Evolutionary conservation across 2,329 filamentous ascomycete genomes (phyloP).

Genomic region (Bipolaris sorokiniana): DNA sequence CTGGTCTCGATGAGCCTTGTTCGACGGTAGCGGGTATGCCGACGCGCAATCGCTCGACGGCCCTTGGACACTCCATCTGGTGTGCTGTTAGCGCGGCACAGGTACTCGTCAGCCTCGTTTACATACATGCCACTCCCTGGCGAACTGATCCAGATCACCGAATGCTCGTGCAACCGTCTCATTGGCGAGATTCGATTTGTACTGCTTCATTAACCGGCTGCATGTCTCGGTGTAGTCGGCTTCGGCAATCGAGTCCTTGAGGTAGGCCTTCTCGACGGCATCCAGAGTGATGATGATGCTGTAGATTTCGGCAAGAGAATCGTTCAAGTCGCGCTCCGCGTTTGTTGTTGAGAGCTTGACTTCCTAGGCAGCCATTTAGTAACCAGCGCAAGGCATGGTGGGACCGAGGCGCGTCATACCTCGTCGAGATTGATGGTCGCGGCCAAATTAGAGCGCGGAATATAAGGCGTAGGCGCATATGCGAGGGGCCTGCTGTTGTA

Average conservation of each 20-base stretch:
- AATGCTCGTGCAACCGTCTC: slow-evolving; percentile 91
- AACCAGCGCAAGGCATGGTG: not conserved
- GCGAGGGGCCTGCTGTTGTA: slow-evolving; percentile 66
- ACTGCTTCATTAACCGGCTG: slow-evolving; percentile 90
- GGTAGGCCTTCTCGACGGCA: slow-evolving; percentile 92
- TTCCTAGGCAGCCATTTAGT: slow-evolving; percentile 64
- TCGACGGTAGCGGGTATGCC: slow-evolving; percentile 86
- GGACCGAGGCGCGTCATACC: slow-evolving; percentile 55
- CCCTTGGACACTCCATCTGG: slow-evolving; percentile 91
- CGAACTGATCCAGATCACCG: slow-evolving; percentile 87
- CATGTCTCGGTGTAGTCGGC: slow-evolving; percentile 96
- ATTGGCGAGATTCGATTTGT: slow-evolving; percentile 90
- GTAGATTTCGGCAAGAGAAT: slow-evolving; percentile 95
- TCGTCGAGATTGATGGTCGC: slow-evolving; percentile 94
- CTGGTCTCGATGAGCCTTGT: slow-evolving; percentile 56
- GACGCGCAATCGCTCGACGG: slow-evolving; percentile 88
- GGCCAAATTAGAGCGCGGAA: slow-evolving; percentile 80
- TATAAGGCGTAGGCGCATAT: slow-evolving; percentile 90
- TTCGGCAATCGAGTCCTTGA: slow-evolving; percentile 93
- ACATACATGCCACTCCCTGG: slow-evolving; percentile 86
- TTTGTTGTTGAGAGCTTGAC: slow-evolving; percentile 88
- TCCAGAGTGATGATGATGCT: slow-evolving; percentile 96
- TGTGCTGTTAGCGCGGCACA: slow-evolving; percentile 20
- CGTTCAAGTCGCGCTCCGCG: slow-evolving; percentile 89
- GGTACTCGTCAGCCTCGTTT: not conserved